phyloP scores from a whole-genome alignment of 345 rosid genomes.

The Murraya koenigii region DNA sequence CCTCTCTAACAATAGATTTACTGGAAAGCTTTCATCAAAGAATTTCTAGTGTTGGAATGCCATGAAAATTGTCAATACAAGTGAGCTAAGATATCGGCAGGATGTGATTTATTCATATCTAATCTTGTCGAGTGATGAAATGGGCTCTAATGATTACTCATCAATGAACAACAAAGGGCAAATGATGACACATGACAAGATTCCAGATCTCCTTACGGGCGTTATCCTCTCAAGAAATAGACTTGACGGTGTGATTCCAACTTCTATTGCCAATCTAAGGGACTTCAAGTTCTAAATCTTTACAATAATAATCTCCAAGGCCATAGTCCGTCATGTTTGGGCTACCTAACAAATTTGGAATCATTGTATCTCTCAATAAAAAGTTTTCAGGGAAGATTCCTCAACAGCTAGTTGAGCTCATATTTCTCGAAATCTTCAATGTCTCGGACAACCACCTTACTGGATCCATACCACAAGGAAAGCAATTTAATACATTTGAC shows the following conservation, averaged over 20 bases:
- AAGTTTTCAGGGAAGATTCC: not conserved
- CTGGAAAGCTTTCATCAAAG: not conserved
- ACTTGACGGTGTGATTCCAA: not conserved
- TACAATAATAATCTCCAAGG: not conserved
- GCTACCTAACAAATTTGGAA: not conserved
- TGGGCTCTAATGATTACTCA: not conserved
- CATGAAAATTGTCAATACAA: not conserved
- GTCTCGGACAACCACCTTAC: too few relatives aligned
- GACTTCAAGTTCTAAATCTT: not conserved
- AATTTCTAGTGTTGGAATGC: slow-evolving; percentile 5
- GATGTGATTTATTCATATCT: too few relatives aligned
- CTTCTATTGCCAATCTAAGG: not conserved
- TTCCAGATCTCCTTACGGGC: not conserved
- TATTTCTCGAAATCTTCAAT: not conserved
- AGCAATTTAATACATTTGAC: not conserved
- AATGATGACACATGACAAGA: not conserved
- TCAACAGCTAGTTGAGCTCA: not conserved
- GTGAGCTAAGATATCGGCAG: not conserved
- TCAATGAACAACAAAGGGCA: not conserved
- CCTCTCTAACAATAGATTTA: slow-evolving; percentile 9
- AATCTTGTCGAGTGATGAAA: too few relatives aligned
- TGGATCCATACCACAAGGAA: not conserved
- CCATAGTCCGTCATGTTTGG: not conserved
- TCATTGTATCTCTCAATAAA: not conserved
- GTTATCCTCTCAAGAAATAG: not conserved